phyloP scores from a whole-genome alignment of 2,329 filamentous ascomycete genomes.

The Paracoccidioides brasiliensis region DNA sequence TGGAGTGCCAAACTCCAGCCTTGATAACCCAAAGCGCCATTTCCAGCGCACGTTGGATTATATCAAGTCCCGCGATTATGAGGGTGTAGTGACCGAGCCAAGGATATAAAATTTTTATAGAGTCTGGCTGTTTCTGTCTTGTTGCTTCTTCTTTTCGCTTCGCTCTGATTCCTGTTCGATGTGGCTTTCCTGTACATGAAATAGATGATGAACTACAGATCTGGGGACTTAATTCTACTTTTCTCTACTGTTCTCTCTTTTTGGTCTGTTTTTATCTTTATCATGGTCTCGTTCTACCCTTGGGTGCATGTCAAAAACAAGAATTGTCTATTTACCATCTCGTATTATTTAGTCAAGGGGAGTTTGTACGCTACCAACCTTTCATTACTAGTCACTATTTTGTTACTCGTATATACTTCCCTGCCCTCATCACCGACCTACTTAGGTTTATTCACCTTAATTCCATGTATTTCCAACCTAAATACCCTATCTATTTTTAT shows the following conservation, averaged over 20 bases:
- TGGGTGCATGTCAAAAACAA: background rate
- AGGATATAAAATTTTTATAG: conserved; percentile 28
- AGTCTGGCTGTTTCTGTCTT: background rate
- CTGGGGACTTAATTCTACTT: background rate
- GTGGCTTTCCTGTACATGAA: background rate
- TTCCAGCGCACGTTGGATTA: conserved; percentile 93
- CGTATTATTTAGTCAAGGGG: background rate
- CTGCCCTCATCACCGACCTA: no score
- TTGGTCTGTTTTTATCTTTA: background rate
- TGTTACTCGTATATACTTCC: no score
- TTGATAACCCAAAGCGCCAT: conserved; percentile 85
- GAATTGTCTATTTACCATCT: background rate
- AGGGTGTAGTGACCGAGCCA: conserved; percentile 66
- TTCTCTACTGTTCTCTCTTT: no score
- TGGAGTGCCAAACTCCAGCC: conserved; percentile 46
- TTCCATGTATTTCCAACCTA: no score
- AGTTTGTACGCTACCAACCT: background rate
- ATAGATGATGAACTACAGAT: conserved; percentile 1
- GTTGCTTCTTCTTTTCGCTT: no score
- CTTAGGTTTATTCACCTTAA: no score
- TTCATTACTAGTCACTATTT: no score
- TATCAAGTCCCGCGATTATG: conserved; percentile 81
- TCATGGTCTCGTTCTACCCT: background rate
- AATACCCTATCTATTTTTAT: no score
- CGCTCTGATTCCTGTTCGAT: background rate